phyloP scores from a whole-genome alignment of 169 alveolate genomes.

The Cryptosporidium tyzzeri region DNA sequence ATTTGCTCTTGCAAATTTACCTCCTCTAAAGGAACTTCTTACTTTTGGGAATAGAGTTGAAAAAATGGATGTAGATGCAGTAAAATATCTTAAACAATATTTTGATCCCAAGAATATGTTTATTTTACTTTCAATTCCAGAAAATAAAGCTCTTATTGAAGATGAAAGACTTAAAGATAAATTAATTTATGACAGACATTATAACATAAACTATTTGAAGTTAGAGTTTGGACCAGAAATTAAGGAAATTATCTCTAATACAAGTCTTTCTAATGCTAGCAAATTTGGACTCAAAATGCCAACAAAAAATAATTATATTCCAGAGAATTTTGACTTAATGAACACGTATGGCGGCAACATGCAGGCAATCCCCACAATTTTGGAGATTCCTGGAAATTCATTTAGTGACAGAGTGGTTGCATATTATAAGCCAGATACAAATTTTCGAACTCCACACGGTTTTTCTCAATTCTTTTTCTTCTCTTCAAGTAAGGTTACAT shows the following conservation, averaged over 20 bases:
- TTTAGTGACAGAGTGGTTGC: conserved; percentile 29
- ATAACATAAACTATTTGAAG: conserved; percentile 21
- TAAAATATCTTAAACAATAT: conserved; percentile 23
- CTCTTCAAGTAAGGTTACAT: conserved; percentile 22
- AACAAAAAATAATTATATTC: conserved; percentile 46
- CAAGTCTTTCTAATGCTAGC: conserved; percentile 6
- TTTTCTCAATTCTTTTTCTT: conserved; percentile 46
- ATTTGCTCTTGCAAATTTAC: conserved; percentile 28
- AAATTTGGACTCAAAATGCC: conserved; percentile 44
- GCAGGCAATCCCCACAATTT: conserved; percentile 1
- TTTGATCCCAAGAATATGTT: conserved; percentile 37
- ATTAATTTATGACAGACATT: conserved; percentile 44
- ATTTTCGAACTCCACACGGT: conserved; percentile 51
- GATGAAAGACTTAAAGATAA: conserved; percentile 30
- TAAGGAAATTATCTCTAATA: conserved; percentile 21
- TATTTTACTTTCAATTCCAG: conserved; percentile 47
- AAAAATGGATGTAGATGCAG: conserved; percentile 33
- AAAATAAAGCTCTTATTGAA: conserved; percentile 33
- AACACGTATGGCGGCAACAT: conserved; percentile 17
- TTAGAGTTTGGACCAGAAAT: conserved; percentile 38
- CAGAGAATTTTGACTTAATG: conserved; percentile 23
- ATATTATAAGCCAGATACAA: conserved; percentile 50
- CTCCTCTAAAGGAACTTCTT: conserved; percentile 42
- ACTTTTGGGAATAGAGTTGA: conserved; percentile 57
- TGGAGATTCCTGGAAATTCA: conserved; percentile 14